phyloP scores from a whole-genome alignment of 352 stramenopile genomes.

The Globisporangium yorkense region DNA sequence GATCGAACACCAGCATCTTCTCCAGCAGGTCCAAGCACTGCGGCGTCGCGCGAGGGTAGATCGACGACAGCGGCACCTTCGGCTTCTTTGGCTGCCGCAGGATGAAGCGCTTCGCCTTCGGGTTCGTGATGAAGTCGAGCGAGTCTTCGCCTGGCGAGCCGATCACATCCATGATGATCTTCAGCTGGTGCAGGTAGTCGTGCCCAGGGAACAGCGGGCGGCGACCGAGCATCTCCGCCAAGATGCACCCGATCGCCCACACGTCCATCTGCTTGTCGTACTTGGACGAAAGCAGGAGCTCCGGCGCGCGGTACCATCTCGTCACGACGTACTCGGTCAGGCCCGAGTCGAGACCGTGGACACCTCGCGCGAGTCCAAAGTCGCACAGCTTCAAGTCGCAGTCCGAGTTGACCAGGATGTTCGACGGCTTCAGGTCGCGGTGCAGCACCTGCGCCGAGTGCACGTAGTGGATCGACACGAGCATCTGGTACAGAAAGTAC shows the following conservation, averaged over 20 bases:
- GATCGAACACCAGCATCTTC: conserved; percentile 93
- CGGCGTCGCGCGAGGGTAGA: conserved; percentile 82
- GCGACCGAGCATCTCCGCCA: conserved; percentile 82
- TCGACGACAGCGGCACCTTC: conserved; percentile 68
- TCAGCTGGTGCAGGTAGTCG: conserved; percentile 85
- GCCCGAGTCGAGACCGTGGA: conserved; percentile 68
- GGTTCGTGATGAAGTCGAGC: conserved; percentile 87
- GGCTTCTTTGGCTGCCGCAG: conserved; percentile 84
- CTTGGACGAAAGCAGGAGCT: conserved; percentile 89
- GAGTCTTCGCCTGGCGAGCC: conserved; percentile 72
- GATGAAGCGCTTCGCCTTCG: conserved; percentile 87
- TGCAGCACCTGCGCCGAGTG: conserved; percentile 77
- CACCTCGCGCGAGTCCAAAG: conserved; percentile 69
- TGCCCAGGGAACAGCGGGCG: conserved; percentile 82
- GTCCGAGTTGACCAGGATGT: conserved; percentile 78
- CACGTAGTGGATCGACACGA: conserved; percentile 73
- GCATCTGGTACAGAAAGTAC: conserved; percentile 80
- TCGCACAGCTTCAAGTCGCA: conserved; percentile 80
- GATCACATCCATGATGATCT: conserved; percentile 89
- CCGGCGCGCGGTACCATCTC: conserved; percentile 89
- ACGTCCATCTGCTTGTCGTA: conserved; percentile 88
- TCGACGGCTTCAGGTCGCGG: conserved; percentile 72
- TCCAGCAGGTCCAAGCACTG: conserved; percentile 88
- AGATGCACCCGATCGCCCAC: conserved; percentile 85
- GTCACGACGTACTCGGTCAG: conserved; percentile 91